These are phyloP conservation scores for Pythium plurisporium DNA, from an alignment of 352 stramenopile species.

Conservation along the genomic window DNA sequence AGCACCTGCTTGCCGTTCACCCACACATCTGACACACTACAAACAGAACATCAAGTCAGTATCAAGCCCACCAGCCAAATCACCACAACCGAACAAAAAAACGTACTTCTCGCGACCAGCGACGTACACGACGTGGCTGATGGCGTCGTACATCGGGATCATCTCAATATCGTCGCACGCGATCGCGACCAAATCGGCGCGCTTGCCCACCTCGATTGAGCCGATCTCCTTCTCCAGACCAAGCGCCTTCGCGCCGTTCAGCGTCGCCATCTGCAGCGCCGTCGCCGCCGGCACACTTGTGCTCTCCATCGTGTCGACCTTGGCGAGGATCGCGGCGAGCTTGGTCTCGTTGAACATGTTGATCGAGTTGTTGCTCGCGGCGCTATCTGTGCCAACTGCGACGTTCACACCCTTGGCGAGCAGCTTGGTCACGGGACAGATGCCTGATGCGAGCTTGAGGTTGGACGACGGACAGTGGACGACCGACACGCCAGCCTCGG, in stretches of 20 bases:
- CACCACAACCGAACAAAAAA: neutral
- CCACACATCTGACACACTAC: conserved; percentile 85
- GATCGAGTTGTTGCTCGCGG: conserved; percentile 86
- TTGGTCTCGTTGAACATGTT: conserved; percentile 91
- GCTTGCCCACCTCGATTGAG: conserved; percentile 82
- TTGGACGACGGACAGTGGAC: conserved; percentile 90
- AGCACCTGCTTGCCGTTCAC: conserved; percentile 84
- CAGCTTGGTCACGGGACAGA: conserved; percentile 73
- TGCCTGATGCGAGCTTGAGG: conserved; percentile 85
- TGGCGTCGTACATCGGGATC: conserved; percentile 85
- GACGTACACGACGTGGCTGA: conserved; percentile 87
- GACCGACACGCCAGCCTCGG: conserved; percentile 48
- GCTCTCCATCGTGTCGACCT: conserved; percentile 62
- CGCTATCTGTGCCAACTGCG: conserved; percentile 81
- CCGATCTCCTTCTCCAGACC: conserved; percentile 77
- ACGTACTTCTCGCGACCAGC: conserved; percentile 64
- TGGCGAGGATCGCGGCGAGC: conserved; percentile 80
- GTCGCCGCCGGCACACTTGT: conserved; percentile 51
- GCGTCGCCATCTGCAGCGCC: conserved; percentile 83
- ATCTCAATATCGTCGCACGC: conserved; percentile 79
- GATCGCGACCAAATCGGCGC: conserved; percentile 81
- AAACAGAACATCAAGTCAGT: conserved; percentile 6
- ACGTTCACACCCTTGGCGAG: conserved; percentile 83
- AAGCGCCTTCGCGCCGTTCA: conserved; percentile 86
- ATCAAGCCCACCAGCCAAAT: no score